Percentiles rank a stretch among this genome's conserved stretches.
These are phyloP conservation scores for Aristolochia californica DNA, from an alignment of 164 flowering plant species.

Conservation along the genomic window DNA sequence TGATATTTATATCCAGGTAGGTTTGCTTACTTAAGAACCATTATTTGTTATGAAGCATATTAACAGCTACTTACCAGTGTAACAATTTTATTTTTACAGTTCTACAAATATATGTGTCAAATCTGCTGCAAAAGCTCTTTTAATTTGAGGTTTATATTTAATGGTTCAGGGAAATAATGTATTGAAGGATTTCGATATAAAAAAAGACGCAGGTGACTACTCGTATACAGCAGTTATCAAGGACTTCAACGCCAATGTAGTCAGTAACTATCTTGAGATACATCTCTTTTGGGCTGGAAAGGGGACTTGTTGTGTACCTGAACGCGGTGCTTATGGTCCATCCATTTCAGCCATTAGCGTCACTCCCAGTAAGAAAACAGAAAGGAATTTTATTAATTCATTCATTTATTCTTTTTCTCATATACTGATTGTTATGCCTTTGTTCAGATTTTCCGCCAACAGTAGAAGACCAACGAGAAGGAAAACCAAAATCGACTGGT, in stretches of 20 bases:
- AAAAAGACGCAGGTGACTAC: conserved; percentile 47
- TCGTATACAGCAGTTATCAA: conserved; percentile 33
- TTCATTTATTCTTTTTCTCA: not conserved
- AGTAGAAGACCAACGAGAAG: conserved; percentile 40
- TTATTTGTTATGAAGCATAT: too few species aligned
- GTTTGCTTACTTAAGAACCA: not conserved
- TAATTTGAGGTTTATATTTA: not conserved
- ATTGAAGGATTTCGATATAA: conserved; percentile 62
- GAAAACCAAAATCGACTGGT: conserved; percentile 25
- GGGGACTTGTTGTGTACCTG: conserved; percentile 84
- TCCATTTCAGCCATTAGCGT: conserved; percentile 74
- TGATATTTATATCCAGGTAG: conserved; percentile 74
- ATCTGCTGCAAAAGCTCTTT: too few species aligned
- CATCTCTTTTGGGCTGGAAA: conserved; percentile 97
- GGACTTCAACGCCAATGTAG: conserved; percentile 31
- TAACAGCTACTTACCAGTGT: not conserved
- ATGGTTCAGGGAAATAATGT: conserved; percentile 36
- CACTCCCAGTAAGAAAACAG: conserved; percentile 39
- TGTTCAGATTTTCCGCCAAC: conserved; percentile 52
- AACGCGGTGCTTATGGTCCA: conserved; percentile 71
- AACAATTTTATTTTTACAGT: too few species aligned
- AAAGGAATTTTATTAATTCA: not conserved
- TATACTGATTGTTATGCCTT: not conserved
- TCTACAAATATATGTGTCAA: too few species aligned
- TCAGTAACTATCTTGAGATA: conserved; percentile 60